These are phyloP conservation scores for Austroboletus novae-zelandiae DNA, from an alignment of 1,284 basidiomycete species.

Conservation along the genomic window DNA sequence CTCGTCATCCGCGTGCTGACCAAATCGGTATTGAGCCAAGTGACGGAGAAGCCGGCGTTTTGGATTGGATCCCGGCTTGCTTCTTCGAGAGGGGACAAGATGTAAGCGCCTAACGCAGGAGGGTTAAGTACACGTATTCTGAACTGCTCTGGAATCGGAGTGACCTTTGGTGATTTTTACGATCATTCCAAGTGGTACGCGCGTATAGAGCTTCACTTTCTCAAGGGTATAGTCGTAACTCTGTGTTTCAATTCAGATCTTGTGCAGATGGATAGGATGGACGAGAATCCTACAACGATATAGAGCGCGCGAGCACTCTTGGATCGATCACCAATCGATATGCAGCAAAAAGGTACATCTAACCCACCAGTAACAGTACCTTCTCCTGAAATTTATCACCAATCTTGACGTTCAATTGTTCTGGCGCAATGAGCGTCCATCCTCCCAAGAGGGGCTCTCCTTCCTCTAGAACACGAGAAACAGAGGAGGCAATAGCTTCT, in stretches of 20 bases:
- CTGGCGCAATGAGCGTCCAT: constrained; percentile 91
- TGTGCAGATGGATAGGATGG: background rate
- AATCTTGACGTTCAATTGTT: constrained; percentile 69
- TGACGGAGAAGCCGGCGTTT: constrained; percentile 82
- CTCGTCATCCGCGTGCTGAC: constrained; percentile 71
- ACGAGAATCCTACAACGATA: constrained; percentile 49
- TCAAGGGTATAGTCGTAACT: constrained; percentile 90
- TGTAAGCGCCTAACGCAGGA: constrained; percentile 71
- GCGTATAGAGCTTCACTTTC: constrained; percentile 87
- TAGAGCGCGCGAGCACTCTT: constrained; percentile 67
- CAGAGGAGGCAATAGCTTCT: constrained; percentile 86
- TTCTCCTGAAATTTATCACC: constrained; percentile 90
- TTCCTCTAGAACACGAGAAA: constrained; percentile 77
- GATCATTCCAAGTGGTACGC: constrained; percentile 84
- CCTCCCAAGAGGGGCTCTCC: constrained; percentile 81
- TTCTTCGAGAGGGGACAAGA: constrained; percentile 87
- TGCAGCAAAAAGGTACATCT: background rate
- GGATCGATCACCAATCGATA: constrained; percentile 3
- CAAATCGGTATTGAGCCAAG: constrained; percentile 68
- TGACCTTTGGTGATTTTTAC: constrained; percentile 80
- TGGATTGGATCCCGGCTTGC: constrained; percentile 81
- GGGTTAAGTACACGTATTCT: background rate
- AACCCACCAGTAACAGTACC: constrained; percentile 78
- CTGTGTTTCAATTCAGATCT: constrained; percentile 37
- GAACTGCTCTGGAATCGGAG: background rate